Base-by-base conservation (phyloP, 129 eudicot species). In the Silybum marianum region DNA sequence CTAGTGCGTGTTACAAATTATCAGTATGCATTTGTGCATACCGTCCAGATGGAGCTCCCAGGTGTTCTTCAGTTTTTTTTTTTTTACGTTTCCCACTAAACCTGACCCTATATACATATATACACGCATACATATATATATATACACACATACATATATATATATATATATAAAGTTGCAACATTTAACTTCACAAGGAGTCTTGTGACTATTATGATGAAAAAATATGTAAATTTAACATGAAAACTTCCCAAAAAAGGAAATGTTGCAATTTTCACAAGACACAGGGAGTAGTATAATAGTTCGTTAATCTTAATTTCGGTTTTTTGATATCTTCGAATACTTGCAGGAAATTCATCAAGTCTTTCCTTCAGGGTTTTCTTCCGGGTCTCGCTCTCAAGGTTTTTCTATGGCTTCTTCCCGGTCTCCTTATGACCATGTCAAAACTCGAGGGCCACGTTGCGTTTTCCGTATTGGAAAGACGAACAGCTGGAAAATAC, bases 371-470 rank as follows among this genome's bases (percentile, higher is more conserved):
- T 38, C 98, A 95, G 86, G 98, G 98, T 83, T 95, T 95, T 81
- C 94, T 95, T 82, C 98, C 98, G 23, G 98, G 98, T 86, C 90
- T 95, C 46, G 97, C 97, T 44, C 91, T 95, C 7, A 92, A 95
- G 90, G 51, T 95, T 71, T 95, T 95, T 78, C 84, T 95, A 85
- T 86, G 80, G 69, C 75, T 92, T 81, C 98, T 95, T 77, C 98
- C 98, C 9, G 72, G 79, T n/a, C 82, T 95, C 68, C 86, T 95
- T 78, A 90, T 95, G 96, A 54, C 91, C 48, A 89, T 95, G 98
- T 95, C 98, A 16, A 95, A 95, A 83, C 42, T 95, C 69, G 98
- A 95, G 85, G 98, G 98, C 14, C 97, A 92, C 30, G 92, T 92
- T 80, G 96, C 98, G 24, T 68, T 84, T 72, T 95, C 98, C 32